Conservation (phyloP, 169 alveolate species). For the Plasmodium yoelii region DNA sequence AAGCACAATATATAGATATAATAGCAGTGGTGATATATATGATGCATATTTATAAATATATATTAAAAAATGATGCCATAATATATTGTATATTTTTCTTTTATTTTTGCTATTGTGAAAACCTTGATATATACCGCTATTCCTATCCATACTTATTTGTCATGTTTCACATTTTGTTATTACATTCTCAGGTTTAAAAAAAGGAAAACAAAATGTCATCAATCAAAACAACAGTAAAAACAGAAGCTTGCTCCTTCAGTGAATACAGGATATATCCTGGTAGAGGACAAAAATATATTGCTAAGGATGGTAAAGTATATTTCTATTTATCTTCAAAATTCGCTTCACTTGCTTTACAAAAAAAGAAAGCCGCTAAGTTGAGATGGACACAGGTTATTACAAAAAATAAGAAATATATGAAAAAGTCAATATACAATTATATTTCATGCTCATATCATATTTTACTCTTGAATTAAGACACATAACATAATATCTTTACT, state of each 20-base stretch:
- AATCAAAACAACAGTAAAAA: conserved; percentile 92
- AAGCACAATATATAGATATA: no score
- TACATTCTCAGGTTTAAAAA: conserved; percentile 31
- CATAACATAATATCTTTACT: neutral
- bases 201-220: conserved; percentile 81
- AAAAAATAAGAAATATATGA: neutral
- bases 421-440: neutral
- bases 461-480: neutral
- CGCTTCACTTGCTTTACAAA: conserved; percentile 93
- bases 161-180: neutral
- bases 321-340: conserved; percentile 92
- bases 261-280: conserved; percentile 99
- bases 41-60: neutral
- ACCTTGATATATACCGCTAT: neutral
- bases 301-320: conserved; percentile 97
- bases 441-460: neutral
- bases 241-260: conserved; percentile 96
- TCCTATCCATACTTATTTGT: neutral
- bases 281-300: conserved; percentile 96
- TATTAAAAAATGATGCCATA: neutral
- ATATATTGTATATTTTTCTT: neutral
- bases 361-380: conserved; percentile 95
- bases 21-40: neutral
- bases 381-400: conserved; percentile 94
- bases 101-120: neutral